Percentiles rank a stretch among this genome's conserved stretches.
phyloP scores from a whole-genome alignment of 345 rosid genomes.

The Salix arbutifolia region DNA sequence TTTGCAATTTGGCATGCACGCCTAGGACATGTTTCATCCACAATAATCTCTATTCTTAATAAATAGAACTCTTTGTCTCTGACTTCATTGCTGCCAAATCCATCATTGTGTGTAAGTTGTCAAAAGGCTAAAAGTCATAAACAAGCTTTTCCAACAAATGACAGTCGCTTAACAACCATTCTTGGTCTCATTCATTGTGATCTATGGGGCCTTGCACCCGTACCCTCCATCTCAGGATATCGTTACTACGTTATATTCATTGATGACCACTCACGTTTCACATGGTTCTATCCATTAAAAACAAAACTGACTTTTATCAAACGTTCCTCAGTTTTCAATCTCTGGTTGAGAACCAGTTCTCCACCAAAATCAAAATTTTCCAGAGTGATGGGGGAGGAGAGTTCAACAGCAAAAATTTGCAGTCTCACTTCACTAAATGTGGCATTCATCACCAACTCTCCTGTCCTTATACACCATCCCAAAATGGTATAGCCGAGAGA shows the following conservation, averaged over 20 bases:
- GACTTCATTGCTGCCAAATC: not conserved
- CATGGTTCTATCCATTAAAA: constrained; percentile 7
- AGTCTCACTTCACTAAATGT: not conserved
- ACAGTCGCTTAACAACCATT: not conserved
- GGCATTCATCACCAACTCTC: not conserved
- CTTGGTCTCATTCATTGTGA: not conserved
- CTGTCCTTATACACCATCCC: not conserved
- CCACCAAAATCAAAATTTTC: not conserved
- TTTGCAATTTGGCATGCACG: constrained; percentile 6
- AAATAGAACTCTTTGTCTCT: not conserved
- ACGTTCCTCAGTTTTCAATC: not conserved
- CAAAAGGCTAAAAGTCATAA: constrained; percentile 4
- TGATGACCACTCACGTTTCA: not conserved
- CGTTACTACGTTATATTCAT: not conserved
- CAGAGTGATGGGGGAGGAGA: not conserved
- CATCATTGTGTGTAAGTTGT: not conserved
- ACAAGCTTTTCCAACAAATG: not conserved
- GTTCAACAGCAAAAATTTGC: not conserved
- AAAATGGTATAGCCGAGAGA: not conserved
- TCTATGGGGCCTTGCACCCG: not conserved
- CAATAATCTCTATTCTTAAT: not conserved
- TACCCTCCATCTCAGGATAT: not conserved
- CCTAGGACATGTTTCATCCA: not conserved
- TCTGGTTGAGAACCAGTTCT: not conserved
- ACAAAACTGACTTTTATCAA: not conserved